Conservation (phyloP, 2,329 filamentous ascomycete genomes). For the Myriosclerotinia scirpicola region DNA sequence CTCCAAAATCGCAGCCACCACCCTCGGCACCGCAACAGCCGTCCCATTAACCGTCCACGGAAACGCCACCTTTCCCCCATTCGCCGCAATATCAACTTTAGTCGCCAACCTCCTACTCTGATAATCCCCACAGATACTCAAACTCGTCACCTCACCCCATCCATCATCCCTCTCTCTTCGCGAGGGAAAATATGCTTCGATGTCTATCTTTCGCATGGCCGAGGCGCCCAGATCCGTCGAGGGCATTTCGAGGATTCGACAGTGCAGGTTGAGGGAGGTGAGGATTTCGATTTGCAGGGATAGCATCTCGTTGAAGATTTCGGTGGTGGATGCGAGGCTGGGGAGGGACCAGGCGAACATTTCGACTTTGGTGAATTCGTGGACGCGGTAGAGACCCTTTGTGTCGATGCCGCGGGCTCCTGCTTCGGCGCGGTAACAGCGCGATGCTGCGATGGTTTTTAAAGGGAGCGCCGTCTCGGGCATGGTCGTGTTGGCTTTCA, state of each 20-base stretch:
- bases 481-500: slow-evolving; percentile 75
- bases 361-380: slow-evolving; percentile 98
- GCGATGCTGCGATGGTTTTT: slow-evolving; percentile 78
- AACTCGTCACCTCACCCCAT: slow-evolving; percentile 92
- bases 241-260: slow-evolving; percentile 92
- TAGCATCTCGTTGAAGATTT: slow-evolving; percentile 81
- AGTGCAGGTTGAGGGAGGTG: slow-evolving; percentile 72
- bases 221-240: slow-evolving; percentile 84
- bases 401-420: slow-evolving; percentile 86
- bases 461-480: slow-evolving; percentile 66
- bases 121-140: slow-evolving; percentile 92
- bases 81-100: slow-evolving; percentile 56
- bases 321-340: slow-evolving; percentile 49
- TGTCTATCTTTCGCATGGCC: slow-evolving; percentile 83
- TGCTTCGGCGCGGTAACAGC: slow-evolving; percentile 95
- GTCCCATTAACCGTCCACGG: slow-evolving; percentile 94
- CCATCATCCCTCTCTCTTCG: slow-evolving; percentile 64
- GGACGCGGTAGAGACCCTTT: slow-evolving; percentile 92
- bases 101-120: slow-evolving; percentile 82
- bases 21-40: slow-evolving; percentile 84
- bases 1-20: slow-evolving; percentile 86
- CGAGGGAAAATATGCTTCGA: slow-evolving; percentile 91
- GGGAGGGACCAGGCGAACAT: slow-evolving; percentile 89
- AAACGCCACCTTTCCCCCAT: slow-evolving; percentile 61
- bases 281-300: slow-evolving; percentile 85